Evolutionary conservation across 495 filamentous ascomycete species (phyloP).

Genomic region (Talaromyces thailandensis): DNA sequence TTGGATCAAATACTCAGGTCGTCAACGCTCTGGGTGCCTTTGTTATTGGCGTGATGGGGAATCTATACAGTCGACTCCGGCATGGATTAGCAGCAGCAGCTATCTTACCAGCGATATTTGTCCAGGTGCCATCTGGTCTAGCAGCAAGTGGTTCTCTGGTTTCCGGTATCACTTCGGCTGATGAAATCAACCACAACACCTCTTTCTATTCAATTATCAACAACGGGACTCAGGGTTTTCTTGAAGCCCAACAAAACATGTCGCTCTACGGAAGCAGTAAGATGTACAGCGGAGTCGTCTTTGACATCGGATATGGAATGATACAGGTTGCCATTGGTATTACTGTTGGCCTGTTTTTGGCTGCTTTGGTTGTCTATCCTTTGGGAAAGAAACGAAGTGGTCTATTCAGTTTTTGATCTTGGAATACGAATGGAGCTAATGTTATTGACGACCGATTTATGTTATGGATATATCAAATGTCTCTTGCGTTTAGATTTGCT

Average conservation of each 20-base stretch:
- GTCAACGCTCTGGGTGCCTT: conserved; percentile 79
- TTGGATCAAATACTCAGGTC: conserved; percentile 71
- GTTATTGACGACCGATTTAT: not conserved
- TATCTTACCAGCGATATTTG: conserved; percentile 88
- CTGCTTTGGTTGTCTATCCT: conserved; percentile 81
- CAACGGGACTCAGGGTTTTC: conserved; percentile 41
- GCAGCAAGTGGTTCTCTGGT: conserved; percentile 77
- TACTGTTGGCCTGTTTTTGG: conserved; percentile 82
- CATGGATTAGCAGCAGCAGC: conserved; percentile 82
- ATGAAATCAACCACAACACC: conserved; percentile 57
- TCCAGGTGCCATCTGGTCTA: conserved; percentile 85
- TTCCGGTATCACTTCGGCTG: conserved; percentile 73
- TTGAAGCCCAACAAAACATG: conserved; percentile 33
- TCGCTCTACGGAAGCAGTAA: conserved; percentile 13
- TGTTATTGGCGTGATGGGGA: conserved; percentile 76
- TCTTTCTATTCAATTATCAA: conserved; percentile 31
- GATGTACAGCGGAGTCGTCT: conserved; percentile 48
- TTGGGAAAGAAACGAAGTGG: conserved; percentile 85
- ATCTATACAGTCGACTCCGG: conserved; percentile 75
- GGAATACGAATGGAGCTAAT: not conserved
- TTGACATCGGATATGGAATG: conserved; percentile 80
- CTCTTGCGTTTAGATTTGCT: not conserved
- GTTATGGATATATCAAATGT: not conserved
- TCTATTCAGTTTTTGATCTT: conserved; percentile 70
- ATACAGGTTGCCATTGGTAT: conserved; percentile 91